Evolutionary conservation across 2,329 filamentous ascomycete genomes (phyloP).

Genomic region (Phaeomoniella chlamydospora): DNA sequence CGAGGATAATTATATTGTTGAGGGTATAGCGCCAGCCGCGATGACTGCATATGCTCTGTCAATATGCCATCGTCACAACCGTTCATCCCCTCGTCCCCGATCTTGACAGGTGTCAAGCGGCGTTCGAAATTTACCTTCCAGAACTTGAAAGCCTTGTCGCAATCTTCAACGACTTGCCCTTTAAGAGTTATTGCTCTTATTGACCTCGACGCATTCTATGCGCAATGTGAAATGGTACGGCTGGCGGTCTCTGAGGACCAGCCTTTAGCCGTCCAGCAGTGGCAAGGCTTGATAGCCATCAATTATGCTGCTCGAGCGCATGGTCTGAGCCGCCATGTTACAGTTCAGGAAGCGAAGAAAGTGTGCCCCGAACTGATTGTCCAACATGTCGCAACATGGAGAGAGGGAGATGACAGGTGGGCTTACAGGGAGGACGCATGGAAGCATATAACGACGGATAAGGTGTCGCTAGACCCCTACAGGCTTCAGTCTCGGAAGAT

Average conservation of each 20-base stretch:
- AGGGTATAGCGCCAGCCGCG: too few relatives aligned
- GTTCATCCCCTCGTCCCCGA: constrained; percentile 31
- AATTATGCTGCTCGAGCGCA: constrained; percentile 83
- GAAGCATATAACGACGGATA: constrained; percentile 69
- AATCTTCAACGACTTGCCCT: constrained; percentile 57
- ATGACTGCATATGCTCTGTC: too few relatives aligned
- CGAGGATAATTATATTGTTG: too few relatives aligned
- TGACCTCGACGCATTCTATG: constrained; percentile 95
- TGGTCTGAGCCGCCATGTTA: constrained; percentile 68
- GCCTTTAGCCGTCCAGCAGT: constrained; percentile 89
- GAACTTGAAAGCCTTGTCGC: constrained; percentile 61
- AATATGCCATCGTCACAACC: constrained; percentile 33
- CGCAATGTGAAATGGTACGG: constrained; percentile 87
- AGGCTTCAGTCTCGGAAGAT: constrained; percentile 73
- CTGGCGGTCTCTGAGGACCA: constrained; percentile 58
- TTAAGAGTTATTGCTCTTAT: constrained; percentile 81
- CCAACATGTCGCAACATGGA: constrained; percentile 92
- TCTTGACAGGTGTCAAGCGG: constrained; percentile 17
- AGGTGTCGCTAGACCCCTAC: constrained; percentile 90
- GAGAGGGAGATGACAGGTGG: constrained; percentile 84
- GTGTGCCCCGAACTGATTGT: constrained; percentile 70
- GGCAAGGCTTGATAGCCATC: constrained; percentile 87
- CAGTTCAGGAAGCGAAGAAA: constrained; percentile 67
- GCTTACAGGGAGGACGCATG: constrained; percentile 73
- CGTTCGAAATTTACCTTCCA: constrained; percentile 70